Conservation (phyloP, 1,284 basidiomycete genomes). For the Baeospora myosura region DNA sequence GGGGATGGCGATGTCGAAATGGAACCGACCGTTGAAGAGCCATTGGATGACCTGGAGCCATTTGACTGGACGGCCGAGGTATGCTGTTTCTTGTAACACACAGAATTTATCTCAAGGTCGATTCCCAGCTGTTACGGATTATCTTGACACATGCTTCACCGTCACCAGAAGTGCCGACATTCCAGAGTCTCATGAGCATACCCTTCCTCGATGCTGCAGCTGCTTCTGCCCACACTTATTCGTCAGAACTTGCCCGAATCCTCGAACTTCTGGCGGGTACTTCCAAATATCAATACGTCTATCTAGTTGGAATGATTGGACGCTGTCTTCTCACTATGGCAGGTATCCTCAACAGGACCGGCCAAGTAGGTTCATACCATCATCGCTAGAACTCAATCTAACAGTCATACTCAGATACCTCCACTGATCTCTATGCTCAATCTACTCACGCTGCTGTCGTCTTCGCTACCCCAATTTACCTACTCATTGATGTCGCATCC, state of each 20-base stretch:
- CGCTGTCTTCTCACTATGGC: conserved; percentile 32
- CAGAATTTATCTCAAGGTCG: background rate
- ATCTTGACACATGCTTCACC: conserved; percentile 48
- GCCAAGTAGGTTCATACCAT: conserved; percentile 35
- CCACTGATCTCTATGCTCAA: conserved; percentile 46
- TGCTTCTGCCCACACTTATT: background rate
- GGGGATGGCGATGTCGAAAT: too few species aligned
- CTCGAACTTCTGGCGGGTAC: too few species aligned
- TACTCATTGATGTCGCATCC: conserved; percentile 28
- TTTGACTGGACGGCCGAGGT: conserved; percentile 54
- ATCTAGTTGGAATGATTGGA: conserved; percentile 26
- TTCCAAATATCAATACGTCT: conserved; percentile 27
- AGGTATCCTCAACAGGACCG: conserved; percentile 24
- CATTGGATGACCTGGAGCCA: conserved; percentile 26
- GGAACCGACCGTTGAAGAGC: conserved; percentile 19
- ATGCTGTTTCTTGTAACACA: conserved; percentile 11
- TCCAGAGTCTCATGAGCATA: conserved; percentile 49
- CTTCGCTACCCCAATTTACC: conserved; percentile 43
- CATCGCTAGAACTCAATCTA: conserved; percentile 5
- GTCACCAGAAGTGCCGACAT: conserved; percentile 33
- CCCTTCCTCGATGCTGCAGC: conserved; percentile 16
- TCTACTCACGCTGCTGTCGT: conserved; percentile 39
- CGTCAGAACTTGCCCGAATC: background rate
- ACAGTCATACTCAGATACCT: conserved; percentile 28
- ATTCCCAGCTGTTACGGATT: conserved; percentile 45